Percentiles rank a stretch among this genome's conserved stretches.
phyloP scores from a whole-genome alignment of 176 grass and related monocot genomes.

The Musa troglodytarum region DNA sequence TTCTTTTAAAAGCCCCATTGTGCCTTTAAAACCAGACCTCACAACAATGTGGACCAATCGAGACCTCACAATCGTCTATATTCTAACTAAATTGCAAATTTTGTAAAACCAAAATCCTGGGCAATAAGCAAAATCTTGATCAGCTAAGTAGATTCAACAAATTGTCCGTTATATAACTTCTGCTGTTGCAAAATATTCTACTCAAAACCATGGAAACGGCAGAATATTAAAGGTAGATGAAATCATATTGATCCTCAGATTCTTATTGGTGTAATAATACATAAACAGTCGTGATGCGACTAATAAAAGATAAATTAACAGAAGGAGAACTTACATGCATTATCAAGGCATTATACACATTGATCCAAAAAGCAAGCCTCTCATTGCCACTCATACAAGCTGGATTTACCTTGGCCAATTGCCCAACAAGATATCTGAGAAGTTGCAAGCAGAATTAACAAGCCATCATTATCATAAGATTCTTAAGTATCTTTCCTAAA shows the following conservation, averaged over 20 bases:
- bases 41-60: too few species aligned
- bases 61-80: too few species aligned
- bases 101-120: background rate
- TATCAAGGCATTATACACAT: slow-evolving; percentile 92
- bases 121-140: background rate
- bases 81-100: background rate
- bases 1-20: too few species aligned
- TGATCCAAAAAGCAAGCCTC: slow-evolving; percentile 96
- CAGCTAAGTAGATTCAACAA: background rate
- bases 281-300: background rate
- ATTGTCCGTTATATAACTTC: background rate
- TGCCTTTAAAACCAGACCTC: too few species aligned
- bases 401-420: slow-evolving; percentile 76
- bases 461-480: background rate
- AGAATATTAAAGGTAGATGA: background rate
- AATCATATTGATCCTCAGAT: background rate
- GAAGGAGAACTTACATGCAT: slow-evolving; percentile 88
- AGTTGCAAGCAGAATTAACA: background rate
- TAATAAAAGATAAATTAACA: background rate
- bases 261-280: background rate
- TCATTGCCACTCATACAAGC: slow-evolving; percentile 50
- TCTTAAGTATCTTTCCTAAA: background rate
- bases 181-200: background rate
- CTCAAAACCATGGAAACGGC: background rate
- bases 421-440: slow-evolving; percentile 85